Conservation (phyloP, 352 stramenopile species). For the Globisporangium perplexum region DNA sequence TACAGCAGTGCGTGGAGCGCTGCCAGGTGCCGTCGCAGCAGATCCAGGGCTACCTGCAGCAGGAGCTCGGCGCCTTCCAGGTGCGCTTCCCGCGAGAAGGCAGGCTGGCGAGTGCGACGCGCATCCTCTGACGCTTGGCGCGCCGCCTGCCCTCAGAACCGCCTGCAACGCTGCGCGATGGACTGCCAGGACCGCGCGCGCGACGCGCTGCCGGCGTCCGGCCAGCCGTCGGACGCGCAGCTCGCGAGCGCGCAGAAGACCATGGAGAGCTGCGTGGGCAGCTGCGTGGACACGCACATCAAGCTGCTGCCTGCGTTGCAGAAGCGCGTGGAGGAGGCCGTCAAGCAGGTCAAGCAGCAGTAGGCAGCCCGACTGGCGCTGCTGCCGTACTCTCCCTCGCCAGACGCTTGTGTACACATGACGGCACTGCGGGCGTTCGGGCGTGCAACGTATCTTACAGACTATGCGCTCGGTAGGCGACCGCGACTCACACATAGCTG, state of each 20-base stretch:
- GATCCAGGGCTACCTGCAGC: conserved; percentile 77
- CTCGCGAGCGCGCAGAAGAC: conserved; percentile 61
- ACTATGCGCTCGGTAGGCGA: not conserved
- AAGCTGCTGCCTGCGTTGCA: conserved; percentile 68
- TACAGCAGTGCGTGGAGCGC: conserved; percentile 78
- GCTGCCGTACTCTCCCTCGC: not conserved
- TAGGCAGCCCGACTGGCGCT: conserved; percentile 11
- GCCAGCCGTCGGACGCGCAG: conserved; percentile 63
- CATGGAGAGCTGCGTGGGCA: conserved; percentile 68
- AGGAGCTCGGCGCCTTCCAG: conserved; percentile 82
- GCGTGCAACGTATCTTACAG: conserved; percentile 1
- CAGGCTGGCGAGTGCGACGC: too few species aligned
- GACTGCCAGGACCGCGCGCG: conserved; percentile 83
- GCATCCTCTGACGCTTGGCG: not conserved
- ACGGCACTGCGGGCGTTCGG: not conserved
- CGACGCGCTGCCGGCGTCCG: conserved; percentile 51
- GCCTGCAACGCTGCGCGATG: conserved; percentile 80
- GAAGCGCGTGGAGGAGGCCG: conserved; percentile 65
- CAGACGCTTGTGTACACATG: not conserved
- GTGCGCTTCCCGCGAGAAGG: conserved; percentile 5
- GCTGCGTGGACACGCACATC: conserved; percentile 72
- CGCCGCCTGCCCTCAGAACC: conserved; percentile 29
- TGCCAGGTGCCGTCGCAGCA: conserved; percentile 85
- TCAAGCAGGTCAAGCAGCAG: conserved; percentile 64
- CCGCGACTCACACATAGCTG: conserved; percentile 23